Conservation (phyloP, 2,329 filamentous ascomycete genomes). For the Grosmannia clavigera region DNA sequence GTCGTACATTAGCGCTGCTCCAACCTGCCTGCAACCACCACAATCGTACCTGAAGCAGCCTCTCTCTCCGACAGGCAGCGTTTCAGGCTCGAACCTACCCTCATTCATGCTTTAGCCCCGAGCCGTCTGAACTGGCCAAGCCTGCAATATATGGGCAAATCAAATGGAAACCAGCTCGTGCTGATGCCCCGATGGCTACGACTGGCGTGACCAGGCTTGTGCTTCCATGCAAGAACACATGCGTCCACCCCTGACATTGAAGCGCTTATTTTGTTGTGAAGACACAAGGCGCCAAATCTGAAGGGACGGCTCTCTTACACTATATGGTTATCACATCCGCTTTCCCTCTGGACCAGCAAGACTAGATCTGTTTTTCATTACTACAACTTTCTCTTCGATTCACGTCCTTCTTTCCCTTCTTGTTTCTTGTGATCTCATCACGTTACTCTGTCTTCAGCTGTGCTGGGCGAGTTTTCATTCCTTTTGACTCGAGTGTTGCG, state of each 20-base stretch:
- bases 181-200: background rate
- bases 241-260: background rate
- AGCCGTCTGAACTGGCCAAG: background rate
- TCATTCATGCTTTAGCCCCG: background rate
- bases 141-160: too few relatives aligned
- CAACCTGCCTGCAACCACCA: background rate
- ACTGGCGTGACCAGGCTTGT: too few relatives aligned
- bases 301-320: background rate
- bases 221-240: background rate
- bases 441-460: background rate
- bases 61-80: background rate
- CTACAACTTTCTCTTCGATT: background rate
- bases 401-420: background rate
- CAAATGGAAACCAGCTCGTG: background rate
- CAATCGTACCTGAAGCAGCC: background rate
- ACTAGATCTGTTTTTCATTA: background rate
- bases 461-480: background rate
- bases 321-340: background rate
- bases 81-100: background rate
- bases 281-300: background rate
- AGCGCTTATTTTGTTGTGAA: background rate
- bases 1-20: background rate
- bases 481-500: background rate
- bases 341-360: background rate
- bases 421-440: background rate